Evolutionary conservation across 2,329 filamentous ascomycete species (phyloP), one percentile per base, ranked within the genome.

Genomic region (Rosellinia necatrix): DNA sequence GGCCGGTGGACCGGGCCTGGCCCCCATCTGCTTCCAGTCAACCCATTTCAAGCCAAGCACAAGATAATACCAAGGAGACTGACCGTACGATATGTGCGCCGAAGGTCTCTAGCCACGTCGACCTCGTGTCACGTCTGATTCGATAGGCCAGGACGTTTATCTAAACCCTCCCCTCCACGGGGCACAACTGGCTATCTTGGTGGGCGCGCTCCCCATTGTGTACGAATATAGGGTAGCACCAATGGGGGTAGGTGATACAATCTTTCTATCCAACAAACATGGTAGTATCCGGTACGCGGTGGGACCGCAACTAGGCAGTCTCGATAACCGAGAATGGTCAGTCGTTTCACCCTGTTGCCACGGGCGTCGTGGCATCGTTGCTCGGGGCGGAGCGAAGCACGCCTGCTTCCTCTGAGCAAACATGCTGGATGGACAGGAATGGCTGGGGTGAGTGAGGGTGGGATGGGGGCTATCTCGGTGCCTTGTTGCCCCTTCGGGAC

Each of bases 41-140:
- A 21, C n/a, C 6, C 24, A 30, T 40, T 44, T n/a, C n/a, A 27
- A 15, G 4, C n/a, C n/a, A n/a, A n/a, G n/a, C n/a, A n/a, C n/a
- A n/a, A n/a, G n/a, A n/a, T n/a, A n/a, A n/a, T n/a, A n/a, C n/a
- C n/a, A n/a, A n/a, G n/a, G n/a, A n/a, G n/a, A n/a, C n/a, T n/a
- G n/a, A 27, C 27, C 41, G 42, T 56, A 53, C 7, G 41, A 42
- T 48, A n/a, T n/a, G n/a, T n/a, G n/a, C n/a, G n/a, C n/a, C n/a
- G n/a, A n/a, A n/a, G n/a, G n/a, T n/a, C 13, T 41, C 27, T 21
- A 30, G 27, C 47, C 41, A 46, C 47, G 32, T 51, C 22, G 34
- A 21, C 37, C 19, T 40, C 27, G 48, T 47, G n/a, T 24, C 21
- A 56, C 42, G 17, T 25, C 24, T 0, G 17, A 13, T 24, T 9